Base-by-base conservation (phyloP, 2,329 filamentous ascomycete genomes). In the Diplocarpon rosae region DNA sequence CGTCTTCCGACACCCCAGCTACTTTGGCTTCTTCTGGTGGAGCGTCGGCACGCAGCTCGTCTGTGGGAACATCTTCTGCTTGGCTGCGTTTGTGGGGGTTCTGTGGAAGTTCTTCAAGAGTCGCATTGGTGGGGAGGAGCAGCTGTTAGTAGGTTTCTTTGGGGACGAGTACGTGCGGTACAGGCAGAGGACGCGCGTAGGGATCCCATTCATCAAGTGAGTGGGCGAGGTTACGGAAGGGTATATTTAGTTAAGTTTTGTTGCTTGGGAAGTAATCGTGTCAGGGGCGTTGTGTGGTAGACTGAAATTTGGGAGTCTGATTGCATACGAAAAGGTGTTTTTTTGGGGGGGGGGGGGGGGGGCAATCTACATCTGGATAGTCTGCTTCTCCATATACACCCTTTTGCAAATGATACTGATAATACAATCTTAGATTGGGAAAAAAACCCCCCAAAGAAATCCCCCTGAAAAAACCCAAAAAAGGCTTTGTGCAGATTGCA, bases 11-110 rank as follows among this genome's bases (percentile, higher is more conserved):
- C 92, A 98, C 64, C 92, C 92, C 11, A 84, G 83, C 47, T 98
- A 98, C 66, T 95, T 96, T 68, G 92, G 90, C 3, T 98, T 95
- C 69, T 98, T 95, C 65, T 96, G 88, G 80, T 98, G 90, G 90
- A 87, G 85, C 0, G 60, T 96, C n/a, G 92, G 92, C 5, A 95
- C 89, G 11, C 92, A 98, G 69, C 60, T 96, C 35, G 78, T 94
- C 43, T 71, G 95, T 52, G 90, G 90, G 14, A 98, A 98, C 65
- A 66, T 75, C 8, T 53, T 94, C 2, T 94, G 87, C 62, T 78
- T 93, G 46, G 54, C 80, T 6, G 83, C 66, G 1, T 96, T 94
- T 67, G 66, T 76, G 0, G 62, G 73, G 7, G 83, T 93, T 13
- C 64, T 98, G 54, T 95, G 86, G 86, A 72, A 68, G 48, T 98